Percentiles rank a stretch among this genome's conserved stretches.
Conservation (phyloP, 2,329 filamentous ascomycete species). For the Claviceps pusilla region DNA sequence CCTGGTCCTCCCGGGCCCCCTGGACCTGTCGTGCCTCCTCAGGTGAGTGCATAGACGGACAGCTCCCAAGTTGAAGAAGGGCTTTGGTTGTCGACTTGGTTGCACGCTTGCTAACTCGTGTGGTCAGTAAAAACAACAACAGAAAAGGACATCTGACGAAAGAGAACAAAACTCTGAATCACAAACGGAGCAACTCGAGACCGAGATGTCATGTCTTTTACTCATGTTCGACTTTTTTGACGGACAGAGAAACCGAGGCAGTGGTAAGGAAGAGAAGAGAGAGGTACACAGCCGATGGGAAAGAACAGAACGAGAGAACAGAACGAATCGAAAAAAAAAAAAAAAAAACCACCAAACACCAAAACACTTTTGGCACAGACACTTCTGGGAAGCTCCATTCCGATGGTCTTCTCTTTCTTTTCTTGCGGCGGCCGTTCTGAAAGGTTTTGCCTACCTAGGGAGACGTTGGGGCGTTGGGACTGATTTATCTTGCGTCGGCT, state of each 20-base stretch:
- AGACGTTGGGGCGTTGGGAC: conserved; percentile 16
- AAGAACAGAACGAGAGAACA: not conserved
- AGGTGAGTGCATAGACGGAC: conserved; percentile 17
- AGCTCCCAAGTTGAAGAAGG: not conserved
- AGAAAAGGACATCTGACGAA: not conserved
- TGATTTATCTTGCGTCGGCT: conserved; percentile 13
- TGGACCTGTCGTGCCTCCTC: conserved; percentile 22
- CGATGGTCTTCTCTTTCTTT: conserved; percentile 12
- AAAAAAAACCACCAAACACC: not conserved
- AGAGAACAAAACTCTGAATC: not conserved
- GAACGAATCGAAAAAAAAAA: not conserved
- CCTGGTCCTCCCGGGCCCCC: conserved; percentile 23
- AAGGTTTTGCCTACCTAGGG: conserved; percentile 10
- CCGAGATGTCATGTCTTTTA: not conserved
- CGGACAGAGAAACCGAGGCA: not conserved
- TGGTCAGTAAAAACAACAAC: not conserved
- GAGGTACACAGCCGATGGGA: not conserved
- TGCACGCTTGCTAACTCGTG: not conserved
- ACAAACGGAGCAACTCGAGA: not conserved
- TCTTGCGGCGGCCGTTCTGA: conserved; percentile 10
- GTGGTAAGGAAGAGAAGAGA: not conserved
- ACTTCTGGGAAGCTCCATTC: conserved; percentile 8
- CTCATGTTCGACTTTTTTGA: not conserved
- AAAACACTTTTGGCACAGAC: not conserved
- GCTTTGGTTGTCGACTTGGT: not conserved